Base-by-base conservation (phyloP, 2,329 filamentous ascomycete species). In the Cladophialophora bantiana region DNA sequence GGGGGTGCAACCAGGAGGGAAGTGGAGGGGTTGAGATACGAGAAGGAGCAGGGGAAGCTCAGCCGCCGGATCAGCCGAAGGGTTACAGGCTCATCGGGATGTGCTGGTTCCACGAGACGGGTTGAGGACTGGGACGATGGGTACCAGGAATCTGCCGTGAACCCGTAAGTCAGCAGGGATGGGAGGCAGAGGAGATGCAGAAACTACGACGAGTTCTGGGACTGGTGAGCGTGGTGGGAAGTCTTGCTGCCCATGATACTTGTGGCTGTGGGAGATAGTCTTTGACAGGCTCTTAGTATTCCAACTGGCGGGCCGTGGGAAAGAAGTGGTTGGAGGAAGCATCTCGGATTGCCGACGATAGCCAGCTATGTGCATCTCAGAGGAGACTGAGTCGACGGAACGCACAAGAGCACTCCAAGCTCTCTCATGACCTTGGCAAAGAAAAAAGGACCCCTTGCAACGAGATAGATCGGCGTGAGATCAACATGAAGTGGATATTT, bases 1-100 rank as follows among this genome's bases (percentile, higher is more conserved):
- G 79, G 78, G 18, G 78, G 78, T 12, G 74, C 74, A 4, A 75
- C 73, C 53, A 66, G 77, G 32, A 70, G 68, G 2, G 75, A 78
- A 60, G 74, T 75, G 20, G 72, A 74, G 36, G 62, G 71, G 42
- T 61, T 78, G 36, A 77, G 73, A 60, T 66, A 70, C n/a, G 71
- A 72, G 58, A 62, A 62, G 56, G 64, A 69, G 20, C 53, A 54
- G 9, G 64, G 65, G 12, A 66, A 52, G 32, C 18, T 52, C 34
- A 57, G 63, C 26, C 64, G 65, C 55, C 70, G 66, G 32, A 45
- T 13, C n/a, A 68, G 52, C 40, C 35, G 62, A 9, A 54, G 60
- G 50, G 15, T 20, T 10, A 50, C 50, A 15, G 20, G 45, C 9
- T 52, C 38, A 1, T 32, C n/a, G 9, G 42, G 56, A 7, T 52